Base-by-base conservation (phyloP, 1,139 yeast genomes). In the Suhomyces bribrorum region DNA sequence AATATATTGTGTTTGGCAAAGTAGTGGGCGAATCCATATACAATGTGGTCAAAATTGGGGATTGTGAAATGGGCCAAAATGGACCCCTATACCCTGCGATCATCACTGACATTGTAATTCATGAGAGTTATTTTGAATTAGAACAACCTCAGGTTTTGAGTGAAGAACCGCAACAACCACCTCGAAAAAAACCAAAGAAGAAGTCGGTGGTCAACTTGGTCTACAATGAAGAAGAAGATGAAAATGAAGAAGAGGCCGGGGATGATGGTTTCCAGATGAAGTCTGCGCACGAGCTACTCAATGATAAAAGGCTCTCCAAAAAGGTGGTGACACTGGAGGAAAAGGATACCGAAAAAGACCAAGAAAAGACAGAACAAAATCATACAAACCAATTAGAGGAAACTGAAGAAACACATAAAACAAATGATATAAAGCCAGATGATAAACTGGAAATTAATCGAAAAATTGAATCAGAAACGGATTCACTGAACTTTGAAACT, bases 1-100 rank as follows among this genome's bases (percentile, higher is more conserved):
- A 67, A 41, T 69, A 70, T 45, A 79, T 82, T 0, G 54, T 82
- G 13, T 69, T 86, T 51, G 95, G 95, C 1, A 74, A 77, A 43
- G 65, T 86, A 9, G 73, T 71, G 2, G 88, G 83, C 2, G 80
- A 79, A 23, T 68, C 85, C 0, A 70, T 81, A 17, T 74, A 74
- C 61, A 79, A 72, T 29, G 73, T 81, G 9, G 58, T 75, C 31
- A 66, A 69, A 36, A 81, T 84, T 7, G 63, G 72, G 2, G 77
- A 77, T 30, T 66, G 74, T 9, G 85, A 80, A 41, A 47, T 73
- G 25, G 72, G 61, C 5, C 61, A 61, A 0, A 69, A 67, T 16
- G 66, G 65, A 1, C 84, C 83, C 1, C 34, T 78, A 16, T 79
- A 71, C 49, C 86, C 87, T 0, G 74, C 76, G 0, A 56, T 45